A percentile compares a stretch with the other conserved stretches of the same genome.
phyloP scores from a whole-genome alignment of 1,284 basidiomycete species.

The Mycosarcoma mackinlayi region DNA sequence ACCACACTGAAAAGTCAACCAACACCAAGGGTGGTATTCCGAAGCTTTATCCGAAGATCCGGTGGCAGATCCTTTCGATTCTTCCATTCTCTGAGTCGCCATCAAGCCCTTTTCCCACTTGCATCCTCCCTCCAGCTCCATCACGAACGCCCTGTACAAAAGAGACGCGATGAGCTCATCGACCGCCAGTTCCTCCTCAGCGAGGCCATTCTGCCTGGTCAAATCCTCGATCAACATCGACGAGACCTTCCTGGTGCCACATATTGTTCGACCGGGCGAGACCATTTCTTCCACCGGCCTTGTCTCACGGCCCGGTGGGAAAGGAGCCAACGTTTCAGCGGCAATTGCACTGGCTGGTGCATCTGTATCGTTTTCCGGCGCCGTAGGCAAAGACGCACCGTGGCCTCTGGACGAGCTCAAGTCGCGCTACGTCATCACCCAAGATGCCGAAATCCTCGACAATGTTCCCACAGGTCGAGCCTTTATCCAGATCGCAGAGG shows the following conservation, averaged over 20 bases:
- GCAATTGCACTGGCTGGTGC: conserved; percentile 61
- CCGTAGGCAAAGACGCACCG: conserved; percentile 61
- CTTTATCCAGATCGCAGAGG: conserved; percentile 64
- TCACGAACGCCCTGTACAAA: background rate
- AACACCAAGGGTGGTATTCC: background rate
- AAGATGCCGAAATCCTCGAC: conserved; percentile 44
- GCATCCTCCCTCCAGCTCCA: background rate
- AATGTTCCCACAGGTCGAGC: conserved; percentile 61
- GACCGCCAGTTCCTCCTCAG: conserved; percentile 5
- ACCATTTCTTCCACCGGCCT: conserved; percentile 62
- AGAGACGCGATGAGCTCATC: conserved; percentile 12
- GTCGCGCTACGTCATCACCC: conserved; percentile 49
- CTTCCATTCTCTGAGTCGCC: background rate
- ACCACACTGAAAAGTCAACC: background rate
- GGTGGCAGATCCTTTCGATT: background rate
- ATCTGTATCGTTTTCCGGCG: conserved; percentile 49
- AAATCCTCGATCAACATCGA: conserved; percentile 67
- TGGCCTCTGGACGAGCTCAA: conserved; percentile 63
- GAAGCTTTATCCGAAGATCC: conserved; percentile 19
- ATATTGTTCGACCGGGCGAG: conserved; percentile 61
- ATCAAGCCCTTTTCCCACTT: background rate
- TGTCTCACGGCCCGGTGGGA: conserved; percentile 60
- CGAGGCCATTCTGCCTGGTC: conserved; percentile 57
- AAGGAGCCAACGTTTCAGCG: conserved; percentile 65
- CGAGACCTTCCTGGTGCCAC: conserved; percentile 63